A percentile compares a stretch with the other conserved stretches of the same genome.
phyloP scores from a whole-genome alignment of 495 filamentous ascomycete genomes.

The Xylaria cubensis region DNA sequence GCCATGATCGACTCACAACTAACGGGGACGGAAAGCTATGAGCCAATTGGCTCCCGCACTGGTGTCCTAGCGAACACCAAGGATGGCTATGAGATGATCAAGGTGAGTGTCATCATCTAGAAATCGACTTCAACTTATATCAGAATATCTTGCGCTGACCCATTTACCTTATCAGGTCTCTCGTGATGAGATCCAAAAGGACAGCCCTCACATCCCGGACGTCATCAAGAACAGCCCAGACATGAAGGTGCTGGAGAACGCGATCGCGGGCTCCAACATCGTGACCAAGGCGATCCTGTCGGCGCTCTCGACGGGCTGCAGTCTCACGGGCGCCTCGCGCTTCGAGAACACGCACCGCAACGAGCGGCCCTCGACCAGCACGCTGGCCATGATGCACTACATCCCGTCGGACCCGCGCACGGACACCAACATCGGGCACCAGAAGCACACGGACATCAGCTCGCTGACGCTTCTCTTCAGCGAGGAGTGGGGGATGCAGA shows the following conservation, averaged over 20 bases:
- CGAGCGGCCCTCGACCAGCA: conserved; percentile 55
- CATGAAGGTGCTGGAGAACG: conserved; percentile 52
- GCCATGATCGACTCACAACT: conserved; percentile 18
- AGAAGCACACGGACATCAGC: conserved; percentile 67
- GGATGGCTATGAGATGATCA: conserved; percentile 63
- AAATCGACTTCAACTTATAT: conserved; percentile 9
- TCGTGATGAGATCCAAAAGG: conserved; percentile 56
- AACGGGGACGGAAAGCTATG: conserved; percentile 47
- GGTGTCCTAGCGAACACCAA: conserved; percentile 57
- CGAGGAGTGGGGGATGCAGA: conserved; percentile 64
- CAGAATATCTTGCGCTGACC: conserved; percentile 4
- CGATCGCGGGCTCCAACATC: conserved; percentile 56
- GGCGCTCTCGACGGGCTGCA: conserved; percentile 54
- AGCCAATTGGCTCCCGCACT: conserved; percentile 56
- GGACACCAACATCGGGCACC: conserved; percentile 54
- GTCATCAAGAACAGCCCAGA: conserved; percentile 58
- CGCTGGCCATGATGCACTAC: conserved; percentile 56
- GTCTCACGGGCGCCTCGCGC: conserved; percentile 47
- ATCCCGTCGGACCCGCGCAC: conserved; percentile 50
- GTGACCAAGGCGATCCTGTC: conserved; percentile 59
- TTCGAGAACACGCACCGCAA: conserved; percentile 62
- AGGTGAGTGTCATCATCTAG: conserved; percentile 40
- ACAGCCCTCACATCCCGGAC: conserved; percentile 50
- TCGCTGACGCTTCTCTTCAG: conserved; percentile 63
- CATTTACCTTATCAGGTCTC: conserved; percentile 35